Conservation (phyloP, 148 eudicot species). For the Linanthus parryae region DNA sequence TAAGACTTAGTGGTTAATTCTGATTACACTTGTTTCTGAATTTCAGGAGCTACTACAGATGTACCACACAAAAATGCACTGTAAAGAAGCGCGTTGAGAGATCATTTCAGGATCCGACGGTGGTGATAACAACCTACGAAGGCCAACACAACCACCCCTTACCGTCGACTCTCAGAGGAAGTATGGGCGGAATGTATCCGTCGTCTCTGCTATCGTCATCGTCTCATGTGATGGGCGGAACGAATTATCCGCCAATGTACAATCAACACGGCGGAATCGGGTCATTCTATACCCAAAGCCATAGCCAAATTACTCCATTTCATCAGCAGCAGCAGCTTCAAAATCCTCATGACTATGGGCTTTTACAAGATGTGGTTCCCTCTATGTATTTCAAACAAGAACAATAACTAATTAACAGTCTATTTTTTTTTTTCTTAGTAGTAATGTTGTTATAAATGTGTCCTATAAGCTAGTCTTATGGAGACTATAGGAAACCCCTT, state of each 20-base stretch:
- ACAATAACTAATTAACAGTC: too few species aligned
- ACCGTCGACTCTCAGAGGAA: conserved; percentile 78
- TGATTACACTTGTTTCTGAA: background rate
- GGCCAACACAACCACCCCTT: conserved; percentile 49
- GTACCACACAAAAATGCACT: conserved; percentile 49
- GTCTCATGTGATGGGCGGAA: conserved; percentile 5
- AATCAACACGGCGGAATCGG: conserved; percentile 19
- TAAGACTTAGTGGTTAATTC: too few species aligned
- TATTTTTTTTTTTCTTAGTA: too few species aligned
- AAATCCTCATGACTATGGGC: conserved; percentile 70
- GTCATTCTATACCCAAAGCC: conserved; percentile 16
- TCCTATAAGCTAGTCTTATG: too few species aligned
- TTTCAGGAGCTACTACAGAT: conserved; percentile 47
- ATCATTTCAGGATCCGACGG: conserved; percentile 41
- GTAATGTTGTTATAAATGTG: background rate
- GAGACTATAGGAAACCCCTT: background rate
- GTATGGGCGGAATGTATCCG: conserved; percentile 38
- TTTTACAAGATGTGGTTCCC: conserved; percentile 81
- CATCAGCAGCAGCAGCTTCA: conserved; percentile 35
- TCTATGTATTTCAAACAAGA: conserved; percentile 60
- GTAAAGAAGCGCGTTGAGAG: conserved; percentile 56
- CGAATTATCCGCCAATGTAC: conserved; percentile 20
- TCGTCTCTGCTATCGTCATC: conserved; percentile 37
- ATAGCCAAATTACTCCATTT: conserved; percentile 1
- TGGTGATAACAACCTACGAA: conserved; percentile 49